These are phyloP conservation scores for Crucihimalaya himalaica DNA, from an alignment of 345 rosid species.

Conservation along the genomic window DNA sequence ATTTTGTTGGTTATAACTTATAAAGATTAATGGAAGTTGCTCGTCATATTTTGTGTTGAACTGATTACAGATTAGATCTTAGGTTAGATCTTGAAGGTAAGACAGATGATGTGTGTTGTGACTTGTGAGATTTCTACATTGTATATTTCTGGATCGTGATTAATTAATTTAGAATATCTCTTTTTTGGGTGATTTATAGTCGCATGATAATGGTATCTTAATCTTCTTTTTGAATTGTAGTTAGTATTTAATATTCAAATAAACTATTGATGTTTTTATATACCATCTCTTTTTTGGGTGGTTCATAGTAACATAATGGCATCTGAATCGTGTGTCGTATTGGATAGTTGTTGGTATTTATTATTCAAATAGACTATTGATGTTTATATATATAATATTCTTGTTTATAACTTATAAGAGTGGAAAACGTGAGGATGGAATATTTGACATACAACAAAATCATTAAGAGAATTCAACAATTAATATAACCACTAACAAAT, in stretches of 20 bases:
- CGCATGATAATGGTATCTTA: no score
- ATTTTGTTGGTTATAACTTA: neutral
- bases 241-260: no score
- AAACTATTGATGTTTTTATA: no score
- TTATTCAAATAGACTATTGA: neutral
- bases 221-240: no score
- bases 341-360: conserved; percentile 24
- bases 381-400: neutral
- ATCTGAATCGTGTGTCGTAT: conserved; percentile 23
- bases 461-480: neutral
- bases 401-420: neutral
- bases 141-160: neutral
- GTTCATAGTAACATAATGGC: neutral
- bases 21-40: neutral
- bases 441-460: neutral
- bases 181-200: no score
- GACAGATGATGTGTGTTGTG: conserved; percentile 1
- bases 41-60: neutral
- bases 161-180: neutral
- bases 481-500: neutral
- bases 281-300: neutral
- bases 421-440: conserved; percentile 17
- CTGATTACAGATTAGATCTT: neutral
- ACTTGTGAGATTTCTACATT: neutral
- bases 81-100: neutral